phyloP scores from a whole-genome alignment of 1,139 yeast species.

The Debaryomycetaceae sp. region DNA sequence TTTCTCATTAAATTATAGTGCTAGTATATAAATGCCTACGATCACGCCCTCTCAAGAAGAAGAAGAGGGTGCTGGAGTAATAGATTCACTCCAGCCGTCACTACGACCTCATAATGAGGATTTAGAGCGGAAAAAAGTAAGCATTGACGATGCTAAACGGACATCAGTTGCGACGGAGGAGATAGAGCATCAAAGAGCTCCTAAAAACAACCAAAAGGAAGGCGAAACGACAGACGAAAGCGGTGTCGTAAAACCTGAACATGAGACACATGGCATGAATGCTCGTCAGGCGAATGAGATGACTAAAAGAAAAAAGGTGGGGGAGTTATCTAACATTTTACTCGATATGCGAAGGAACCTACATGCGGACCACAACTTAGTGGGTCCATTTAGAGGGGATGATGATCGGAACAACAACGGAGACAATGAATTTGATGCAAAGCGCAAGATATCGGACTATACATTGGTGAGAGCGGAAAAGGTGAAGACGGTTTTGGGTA shows the following conservation, averaged over 20 bases:
- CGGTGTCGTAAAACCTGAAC: not conserved
- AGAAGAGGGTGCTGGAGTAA: not conserved
- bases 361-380: conserved; percentile 41
- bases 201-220: not conserved
- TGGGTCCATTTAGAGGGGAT: conserved; percentile 20
- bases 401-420: conserved; percentile 7
- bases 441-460: conserved; percentile 5
- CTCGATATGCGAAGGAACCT: conserved; percentile 42
- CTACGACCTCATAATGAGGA: not conserved
- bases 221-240: not conserved
- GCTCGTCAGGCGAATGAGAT: not conserved
- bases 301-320: conserved; percentile 28
- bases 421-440: conserved; percentile 1
- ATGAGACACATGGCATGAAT: not conserved
- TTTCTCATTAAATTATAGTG: not conserved
- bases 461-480: conserved; percentile 52
- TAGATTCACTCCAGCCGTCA: not conserved
- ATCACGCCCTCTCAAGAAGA: not conserved
- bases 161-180: not conserved
- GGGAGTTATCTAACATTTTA: conserved; percentile 40
- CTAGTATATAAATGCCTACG: not conserved
- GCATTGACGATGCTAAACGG: not conserved
- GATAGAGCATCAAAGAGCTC: not conserved
- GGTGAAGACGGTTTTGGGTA: conserved; percentile 48
- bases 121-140: not conserved